A percentile compares a stretch with the other conserved stretches of the same genome.
phyloP scores from a whole-genome alignment of 306 rosid species.

The Astragalus glycyphyllos region DNA sequence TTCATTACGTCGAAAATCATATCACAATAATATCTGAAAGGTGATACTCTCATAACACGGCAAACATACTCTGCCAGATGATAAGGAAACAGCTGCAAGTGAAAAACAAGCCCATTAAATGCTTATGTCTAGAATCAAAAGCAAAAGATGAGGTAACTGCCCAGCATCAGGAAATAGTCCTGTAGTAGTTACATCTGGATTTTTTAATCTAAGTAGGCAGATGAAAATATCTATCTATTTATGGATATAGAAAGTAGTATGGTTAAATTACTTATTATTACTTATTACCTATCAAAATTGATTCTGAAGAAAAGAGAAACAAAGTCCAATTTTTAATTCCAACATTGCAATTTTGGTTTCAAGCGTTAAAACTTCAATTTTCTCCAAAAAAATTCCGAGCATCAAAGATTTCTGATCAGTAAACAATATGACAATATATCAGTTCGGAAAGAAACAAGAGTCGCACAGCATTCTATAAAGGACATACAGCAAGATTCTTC shows the following conservation, averaged over 20 bases:
- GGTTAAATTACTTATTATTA: slow-evolving; percentile 6
- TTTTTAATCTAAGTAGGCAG: slow-evolving; percentile 24
- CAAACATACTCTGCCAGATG: slow-evolving; percentile 94
- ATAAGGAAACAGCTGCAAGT: slow-evolving; percentile 95
- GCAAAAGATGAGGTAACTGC: slow-evolving; percentile 22
- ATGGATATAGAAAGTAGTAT: background rate
- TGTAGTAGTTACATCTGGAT: slow-evolving; percentile 1
- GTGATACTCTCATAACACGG: slow-evolving; percentile 95
- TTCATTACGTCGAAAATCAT: slow-evolving; percentile 97
- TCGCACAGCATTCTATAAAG: slow-evolving; percentile 30
- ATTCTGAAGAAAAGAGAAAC: slow-evolving; percentile 16
- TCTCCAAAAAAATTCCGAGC: background rate
- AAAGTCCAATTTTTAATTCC: slow-evolving; percentile 19
- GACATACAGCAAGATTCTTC: slow-evolving; percentile 85
- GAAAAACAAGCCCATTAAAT: slow-evolving; percentile 48
- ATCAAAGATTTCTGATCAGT: slow-evolving; percentile 28
- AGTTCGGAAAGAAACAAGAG: slow-evolving; percentile 40
- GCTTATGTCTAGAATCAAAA: slow-evolving; percentile 38
- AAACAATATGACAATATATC: slow-evolving; percentile 19
- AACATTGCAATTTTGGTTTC: background rate
- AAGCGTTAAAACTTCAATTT: slow-evolving; percentile 19
- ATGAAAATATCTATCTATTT: background rate
- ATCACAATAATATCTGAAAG: slow-evolving; percentile 98
- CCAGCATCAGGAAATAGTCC: slow-evolving; percentile 13
- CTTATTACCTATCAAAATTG: slow-evolving; percentile 6